Evolutionary conservation across 208 protist species (phyloP).

Genomic region (Trypanosoma avium): DNA sequence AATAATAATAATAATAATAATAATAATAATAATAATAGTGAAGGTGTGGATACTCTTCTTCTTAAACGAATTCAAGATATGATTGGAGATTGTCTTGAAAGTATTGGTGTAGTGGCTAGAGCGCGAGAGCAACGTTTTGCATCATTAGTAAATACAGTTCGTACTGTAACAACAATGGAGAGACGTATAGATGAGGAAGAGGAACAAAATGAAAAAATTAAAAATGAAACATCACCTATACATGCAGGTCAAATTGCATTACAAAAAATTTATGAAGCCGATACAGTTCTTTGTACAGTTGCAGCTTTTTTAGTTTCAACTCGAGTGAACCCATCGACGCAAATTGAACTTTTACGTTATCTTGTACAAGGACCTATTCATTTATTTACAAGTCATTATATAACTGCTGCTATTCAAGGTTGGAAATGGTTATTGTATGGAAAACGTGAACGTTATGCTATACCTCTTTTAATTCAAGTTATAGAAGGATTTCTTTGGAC

Average conservation of each 20-base stretch:
- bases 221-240: conserved; percentile 9
- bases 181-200: too few species aligned
- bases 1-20: too few species aligned
- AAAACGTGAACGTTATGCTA: conserved; percentile 42
- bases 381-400: conserved; percentile 49
- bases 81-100: conserved; percentile 13
- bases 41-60: conserved; percentile 36
- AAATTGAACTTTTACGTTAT: conserved; percentile 53
- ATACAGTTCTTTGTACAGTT: conserved; percentile 39
- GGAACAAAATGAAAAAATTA: too few species aligned
- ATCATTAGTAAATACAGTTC: not conserved
- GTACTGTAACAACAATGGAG: not conserved
- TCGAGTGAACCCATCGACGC: conserved; percentile 27
- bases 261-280: conserved; percentile 27
- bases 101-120: not conserved
- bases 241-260: conserved; percentile 7
- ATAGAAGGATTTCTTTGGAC: conserved; percentile 71
- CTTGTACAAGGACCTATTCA: conserved; percentile 69
- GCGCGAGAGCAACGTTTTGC: not conserved
- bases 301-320: conserved; percentile 50
- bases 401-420: conserved; percentile 53
- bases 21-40: too few species aligned
- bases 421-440: conserved; percentile 76
- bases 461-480: conserved; percentile 59
- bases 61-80: conserved; percentile 35